Percentiles rank a stretch among this genome's conserved stretches.
Conservation (phyloP, 2,329 filamentous ascomycete species). For the Metarhizium humberi region DNA sequence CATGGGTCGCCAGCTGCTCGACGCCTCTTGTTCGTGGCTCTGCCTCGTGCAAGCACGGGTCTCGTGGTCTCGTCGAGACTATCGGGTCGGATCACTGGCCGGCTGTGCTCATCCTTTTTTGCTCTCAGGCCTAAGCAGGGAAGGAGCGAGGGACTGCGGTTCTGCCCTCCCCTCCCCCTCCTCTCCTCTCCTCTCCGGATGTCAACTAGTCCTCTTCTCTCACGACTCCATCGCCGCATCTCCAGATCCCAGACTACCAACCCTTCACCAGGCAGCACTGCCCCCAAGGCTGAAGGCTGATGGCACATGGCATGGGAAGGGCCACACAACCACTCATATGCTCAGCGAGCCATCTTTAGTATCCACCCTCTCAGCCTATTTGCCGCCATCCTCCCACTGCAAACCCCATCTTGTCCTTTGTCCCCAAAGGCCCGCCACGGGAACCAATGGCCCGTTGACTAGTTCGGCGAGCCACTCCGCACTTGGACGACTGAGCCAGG, state of each 20-base stretch:
- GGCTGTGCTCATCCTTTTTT: too few relatives aligned
- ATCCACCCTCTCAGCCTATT: neutral
- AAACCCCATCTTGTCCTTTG: neutral
- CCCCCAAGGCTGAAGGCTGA: neutral
- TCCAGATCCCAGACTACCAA: too few relatives aligned
- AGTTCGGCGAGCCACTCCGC: neutral
- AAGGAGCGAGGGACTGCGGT: neutral
- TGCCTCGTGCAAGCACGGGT: too few relatives aligned
- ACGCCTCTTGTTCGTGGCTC: too few relatives aligned
- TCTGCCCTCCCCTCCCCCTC: neutral
- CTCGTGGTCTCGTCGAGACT: too few relatives aligned
- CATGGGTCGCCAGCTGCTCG: too few relatives aligned
- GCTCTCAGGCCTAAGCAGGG: neutral
- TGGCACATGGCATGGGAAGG: too few relatives aligned
- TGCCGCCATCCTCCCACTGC: neutral
- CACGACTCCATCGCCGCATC: too few relatives aligned
- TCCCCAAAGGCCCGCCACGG: neutral
- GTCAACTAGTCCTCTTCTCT: too few relatives aligned
- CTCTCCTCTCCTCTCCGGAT: too few relatives aligned
- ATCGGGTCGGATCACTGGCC: too few relatives aligned
- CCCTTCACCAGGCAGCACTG: neutral
- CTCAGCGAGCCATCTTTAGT: neutral
- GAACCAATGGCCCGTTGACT: neutral
- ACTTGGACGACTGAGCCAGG: neutral
- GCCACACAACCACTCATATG: neutral